These are phyloP conservation scores for Metschnikowia lunata DNA, from an alignment of 805 yeast species.

Conservation along the genomic window DNA sequence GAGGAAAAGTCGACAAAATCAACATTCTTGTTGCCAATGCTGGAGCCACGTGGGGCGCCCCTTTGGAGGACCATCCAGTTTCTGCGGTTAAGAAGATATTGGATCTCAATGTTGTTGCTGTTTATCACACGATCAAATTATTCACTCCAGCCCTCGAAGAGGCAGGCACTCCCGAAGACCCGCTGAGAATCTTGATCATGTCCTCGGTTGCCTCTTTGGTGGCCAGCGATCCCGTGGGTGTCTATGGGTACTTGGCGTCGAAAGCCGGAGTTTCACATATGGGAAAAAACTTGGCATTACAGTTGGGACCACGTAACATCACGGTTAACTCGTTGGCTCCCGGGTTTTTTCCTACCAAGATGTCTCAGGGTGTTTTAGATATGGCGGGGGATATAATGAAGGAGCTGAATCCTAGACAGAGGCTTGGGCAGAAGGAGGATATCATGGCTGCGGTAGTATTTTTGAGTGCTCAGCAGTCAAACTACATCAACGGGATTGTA, in stretches of 20 bases:
- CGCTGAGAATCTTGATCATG: conserved; percentile 60
- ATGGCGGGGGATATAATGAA: conserved; percentile 45
- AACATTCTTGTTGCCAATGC: conserved; percentile 73
- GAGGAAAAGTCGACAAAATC: conserved; percentile 39
- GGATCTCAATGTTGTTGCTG: conserved; percentile 62
- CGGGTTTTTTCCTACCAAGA: conserved; percentile 72
- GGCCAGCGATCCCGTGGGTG: conserved; percentile 46
- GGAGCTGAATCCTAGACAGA: conserved; percentile 52
- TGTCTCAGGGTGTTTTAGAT: conserved; percentile 62
- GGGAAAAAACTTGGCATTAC: conserved; percentile 58
- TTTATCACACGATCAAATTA: conserved; percentile 59
- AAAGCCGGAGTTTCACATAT: conserved; percentile 72
- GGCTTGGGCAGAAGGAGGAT: conserved; percentile 62
- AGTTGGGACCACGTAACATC: conserved; percentile 62
- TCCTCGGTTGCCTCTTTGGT: conserved; percentile 60
- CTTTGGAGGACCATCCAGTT: conserved; percentile 56
- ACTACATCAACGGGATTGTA: conserved; percentile 63
- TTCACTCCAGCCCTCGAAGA: conserved; percentile 54
- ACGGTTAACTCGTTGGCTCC: conserved; percentile 72
- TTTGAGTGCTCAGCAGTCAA: conserved; percentile 50
- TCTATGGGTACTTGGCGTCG: conserved; percentile 69
- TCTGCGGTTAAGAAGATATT: conserved; percentile 59
- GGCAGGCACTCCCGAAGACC: conserved; percentile 51
- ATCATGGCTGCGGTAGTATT: conserved; percentile 52
- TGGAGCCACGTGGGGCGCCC: conserved; percentile 77